phyloP scores from a whole-genome alignment of 2,329 filamentous ascomycete species.

The Alternaria triticimaculans region DNA sequence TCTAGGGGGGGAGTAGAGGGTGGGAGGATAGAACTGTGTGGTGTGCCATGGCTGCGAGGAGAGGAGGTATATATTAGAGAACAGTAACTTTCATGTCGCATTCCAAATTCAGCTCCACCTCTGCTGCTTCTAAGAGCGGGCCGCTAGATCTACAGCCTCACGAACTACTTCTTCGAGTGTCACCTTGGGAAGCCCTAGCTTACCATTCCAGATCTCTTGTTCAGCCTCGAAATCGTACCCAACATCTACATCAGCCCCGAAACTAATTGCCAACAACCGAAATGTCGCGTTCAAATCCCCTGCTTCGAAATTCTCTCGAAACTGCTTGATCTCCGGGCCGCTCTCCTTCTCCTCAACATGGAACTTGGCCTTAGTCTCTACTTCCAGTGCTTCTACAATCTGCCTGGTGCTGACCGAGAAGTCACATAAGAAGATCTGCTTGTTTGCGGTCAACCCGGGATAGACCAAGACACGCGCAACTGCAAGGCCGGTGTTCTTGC shows the following conservation, averaged over 20 bases:
- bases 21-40: no score
- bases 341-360: conserved; percentile 15
- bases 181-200: conserved; percentile 25
- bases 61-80: no score
- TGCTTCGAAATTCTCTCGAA: conserved; percentile 16
- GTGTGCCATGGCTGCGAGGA: no score
- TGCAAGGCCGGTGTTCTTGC: conserved; percentile 24
- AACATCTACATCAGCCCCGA: conserved; percentile 30
- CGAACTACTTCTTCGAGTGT: conserved; percentile 28
- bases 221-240: conserved; percentile 31
- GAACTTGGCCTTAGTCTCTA: conserved; percentile 19
- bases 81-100: rapidly evolving
- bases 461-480: conserved; percentile 20
- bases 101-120: rapidly evolving
- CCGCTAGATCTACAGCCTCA: background rate
- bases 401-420: conserved; percentile 21
- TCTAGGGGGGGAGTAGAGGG: background rate
- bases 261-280: conserved; percentile 23
- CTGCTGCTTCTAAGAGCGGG: background rate
- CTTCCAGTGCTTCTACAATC: conserved; percentile 25
- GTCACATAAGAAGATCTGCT: conserved; percentile 31
- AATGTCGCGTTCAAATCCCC: conserved; percentile 28
- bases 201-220: conserved; percentile 29
- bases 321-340: conserved; percentile 7
- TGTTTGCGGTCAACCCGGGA: conserved; percentile 19